phyloP scores from a whole-genome alignment of 768 basidiomycete species.

The Suillus brevipes region DNA sequence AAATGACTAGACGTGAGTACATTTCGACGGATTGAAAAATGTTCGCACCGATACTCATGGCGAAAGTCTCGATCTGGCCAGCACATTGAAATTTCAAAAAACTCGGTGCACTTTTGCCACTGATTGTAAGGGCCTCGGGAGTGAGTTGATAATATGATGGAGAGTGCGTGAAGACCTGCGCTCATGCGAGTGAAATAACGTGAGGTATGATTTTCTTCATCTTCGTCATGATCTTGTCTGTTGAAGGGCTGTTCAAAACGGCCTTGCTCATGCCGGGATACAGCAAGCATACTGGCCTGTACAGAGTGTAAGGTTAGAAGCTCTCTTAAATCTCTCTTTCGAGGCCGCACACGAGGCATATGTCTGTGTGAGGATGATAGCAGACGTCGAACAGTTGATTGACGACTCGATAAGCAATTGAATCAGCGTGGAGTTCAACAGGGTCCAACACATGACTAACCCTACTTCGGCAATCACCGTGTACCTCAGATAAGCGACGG shows the following conservation, averaged over 20 bases:
- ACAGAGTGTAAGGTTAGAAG: not conserved
- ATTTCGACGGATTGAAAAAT: too few relatives aligned
- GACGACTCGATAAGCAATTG: not conserved
- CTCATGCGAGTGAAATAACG: not conserved
- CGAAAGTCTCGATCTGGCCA: not conserved
- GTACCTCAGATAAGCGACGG: too few relatives aligned
- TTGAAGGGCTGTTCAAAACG: not conserved
- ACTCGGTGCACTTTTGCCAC: not conserved
- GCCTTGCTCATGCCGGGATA: not conserved
- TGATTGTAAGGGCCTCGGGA: not conserved
- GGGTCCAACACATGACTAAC: not conserved
- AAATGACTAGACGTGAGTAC: too few relatives aligned
- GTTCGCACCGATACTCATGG: too few relatives aligned
- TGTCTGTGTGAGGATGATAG: not conserved
- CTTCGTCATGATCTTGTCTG: not conserved
- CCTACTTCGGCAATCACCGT: not conserved
- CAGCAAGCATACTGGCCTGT: not conserved
- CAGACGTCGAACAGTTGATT: not conserved
- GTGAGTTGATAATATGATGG: not conserved
- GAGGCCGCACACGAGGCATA: not conserved
- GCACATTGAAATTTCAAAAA: not conserved
- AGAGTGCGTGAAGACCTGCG: not conserved
- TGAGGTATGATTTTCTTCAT: not conserved
- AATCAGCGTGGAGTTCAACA: not conserved
- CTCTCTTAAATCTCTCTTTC: not conserved